Evolutionary conservation across 257 asterid genomes (phyloP), one percentile per base, ranked within the genome.

Genomic region (Buddleja alternifolia): DNA sequence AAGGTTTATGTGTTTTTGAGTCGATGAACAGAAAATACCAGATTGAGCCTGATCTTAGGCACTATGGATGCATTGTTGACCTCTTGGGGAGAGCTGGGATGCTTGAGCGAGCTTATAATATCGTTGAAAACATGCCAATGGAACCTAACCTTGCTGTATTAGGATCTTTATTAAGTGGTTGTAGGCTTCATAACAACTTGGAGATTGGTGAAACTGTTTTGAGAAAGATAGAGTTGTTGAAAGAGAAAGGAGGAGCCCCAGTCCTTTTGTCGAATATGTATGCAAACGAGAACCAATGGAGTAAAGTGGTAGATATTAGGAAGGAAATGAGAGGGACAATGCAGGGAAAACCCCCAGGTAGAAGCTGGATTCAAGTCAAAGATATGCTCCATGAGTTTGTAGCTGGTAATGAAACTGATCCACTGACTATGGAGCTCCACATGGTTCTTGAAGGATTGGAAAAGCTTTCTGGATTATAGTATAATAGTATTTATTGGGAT

Each of bases 51-150:
- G 72, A 78, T 53, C 80, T 80, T 37, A 73, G 77, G 55, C 90
- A 85, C 67, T 85, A 80, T 46, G 88, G 86, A 48, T 85, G 91
- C 69, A 32, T 80, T 7, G 78, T 85, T 21, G 91, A 85, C 69
- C 82, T 82, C 20, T 60, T 80, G 72, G 88, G 85, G 15, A 72
- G 84, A 74, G 84, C 77, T 32, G 88, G 86, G 63, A 71, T 82
- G 86, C 50, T 85, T 2, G 64, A 74, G 21, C 82, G 61, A 61
- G 88, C 85, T 57, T 78, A 70, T 74, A 51, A 45, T 16, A 53
- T 85, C 1, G 63, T 85, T 9, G 80, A 76, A 58, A 78, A 52
- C 44, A 82, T 80, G 86, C 74, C 83, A 3, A 62, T 76, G 79
- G 77, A 73, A 48, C 86, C 86, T 66, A 78, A 82, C 72, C 62